phyloP scores from a whole-genome alignment of 129 eudicot species.

The Kitagawia praeruptora region DNA sequence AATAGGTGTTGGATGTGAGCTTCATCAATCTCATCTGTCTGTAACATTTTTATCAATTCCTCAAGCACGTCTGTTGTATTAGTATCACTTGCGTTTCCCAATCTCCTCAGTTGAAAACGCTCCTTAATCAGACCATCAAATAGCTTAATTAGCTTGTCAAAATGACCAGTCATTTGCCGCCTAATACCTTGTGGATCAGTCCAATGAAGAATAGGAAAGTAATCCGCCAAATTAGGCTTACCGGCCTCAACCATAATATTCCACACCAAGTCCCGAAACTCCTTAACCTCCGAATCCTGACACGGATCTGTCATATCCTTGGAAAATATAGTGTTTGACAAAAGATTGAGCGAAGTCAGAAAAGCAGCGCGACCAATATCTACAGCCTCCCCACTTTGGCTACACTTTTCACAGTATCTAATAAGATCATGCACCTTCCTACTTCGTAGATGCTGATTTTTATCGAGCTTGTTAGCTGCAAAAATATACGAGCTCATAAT shows the following conservation, averaged over 20 bases:
- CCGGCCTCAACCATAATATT: background rate
- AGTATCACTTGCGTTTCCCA: background rate
- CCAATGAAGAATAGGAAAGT: background rate
- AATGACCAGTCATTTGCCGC: background rate
- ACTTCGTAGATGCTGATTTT: background rate
- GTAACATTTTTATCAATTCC: no score
- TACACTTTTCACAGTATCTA: background rate
- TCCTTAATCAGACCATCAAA: background rate
- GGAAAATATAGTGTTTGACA: conserved; percentile 1
- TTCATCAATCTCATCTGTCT: background rate
- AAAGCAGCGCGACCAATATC: background rate
- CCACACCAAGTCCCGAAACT: background rate
- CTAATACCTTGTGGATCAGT: background rate
- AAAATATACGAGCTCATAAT: background rate
- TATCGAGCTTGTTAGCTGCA: conserved; percentile 1
- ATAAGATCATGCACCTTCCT: background rate
- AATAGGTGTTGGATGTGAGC: background rate
- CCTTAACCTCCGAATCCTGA: background rate
- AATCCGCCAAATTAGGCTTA: background rate
- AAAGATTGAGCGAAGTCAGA: background rate
- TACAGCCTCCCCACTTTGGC: background rate
- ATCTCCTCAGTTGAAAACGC: background rate
- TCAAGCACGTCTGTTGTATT: background rate
- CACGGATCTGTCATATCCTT: background rate
- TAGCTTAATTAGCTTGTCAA: background rate